Conservation (phyloP, 1,139 yeast genomes). For the Suhomyces terraborum region DNA sequence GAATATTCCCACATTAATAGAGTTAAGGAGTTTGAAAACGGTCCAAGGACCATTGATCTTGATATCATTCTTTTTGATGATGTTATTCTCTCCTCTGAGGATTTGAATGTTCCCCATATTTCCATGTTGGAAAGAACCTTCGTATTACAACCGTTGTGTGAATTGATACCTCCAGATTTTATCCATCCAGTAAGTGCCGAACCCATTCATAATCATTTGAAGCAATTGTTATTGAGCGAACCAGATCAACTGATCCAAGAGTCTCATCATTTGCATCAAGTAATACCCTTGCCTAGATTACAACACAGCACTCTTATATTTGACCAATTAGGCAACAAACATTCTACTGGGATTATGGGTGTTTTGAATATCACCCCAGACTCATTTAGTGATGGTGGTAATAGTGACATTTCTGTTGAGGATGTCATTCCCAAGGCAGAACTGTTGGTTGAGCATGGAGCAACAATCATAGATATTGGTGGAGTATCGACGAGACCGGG, state of each 20-base stretch:
- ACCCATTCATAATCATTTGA: constrained; percentile 66
- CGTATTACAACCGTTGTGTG: constrained; percentile 87
- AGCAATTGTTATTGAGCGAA: constrained; percentile 50
- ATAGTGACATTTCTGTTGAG: constrained; percentile 28
- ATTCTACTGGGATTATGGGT: constrained; percentile 70
- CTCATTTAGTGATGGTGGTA: constrained; percentile 94
- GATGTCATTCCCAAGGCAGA: constrained; percentile 40
- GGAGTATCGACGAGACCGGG: constrained; percentile 94
- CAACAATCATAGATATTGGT: constrained; percentile 80
- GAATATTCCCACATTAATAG: constrained; percentile 76
- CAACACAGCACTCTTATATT: constrained; percentile 34
- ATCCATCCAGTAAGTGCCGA: constrained; percentile 86
- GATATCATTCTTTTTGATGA: constrained; percentile 80
- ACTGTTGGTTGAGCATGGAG: constrained; percentile 55
- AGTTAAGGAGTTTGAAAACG: constrained; percentile 78
- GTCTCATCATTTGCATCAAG: constrained; percentile 44
- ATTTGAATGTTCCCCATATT: constrained; percentile 79
- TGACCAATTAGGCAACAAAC: constrained; percentile 37
- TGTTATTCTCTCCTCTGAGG: constrained; percentile 52
- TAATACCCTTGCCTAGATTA: constrained; percentile 46
- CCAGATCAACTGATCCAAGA: constrained; percentile 45
- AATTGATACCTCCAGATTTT: constrained; percentile 63
- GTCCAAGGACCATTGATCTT: constrained; percentile 88
- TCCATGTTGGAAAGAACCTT: constrained; percentile 87
- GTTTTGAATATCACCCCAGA: constrained; percentile 90